A percentile compares a stretch with the other conserved stretches of the same genome.
These are phyloP conservation scores for Cubamyces lactineus DNA, from an alignment of 768 basidiomycete species.

Conservation along the genomic window DNA sequence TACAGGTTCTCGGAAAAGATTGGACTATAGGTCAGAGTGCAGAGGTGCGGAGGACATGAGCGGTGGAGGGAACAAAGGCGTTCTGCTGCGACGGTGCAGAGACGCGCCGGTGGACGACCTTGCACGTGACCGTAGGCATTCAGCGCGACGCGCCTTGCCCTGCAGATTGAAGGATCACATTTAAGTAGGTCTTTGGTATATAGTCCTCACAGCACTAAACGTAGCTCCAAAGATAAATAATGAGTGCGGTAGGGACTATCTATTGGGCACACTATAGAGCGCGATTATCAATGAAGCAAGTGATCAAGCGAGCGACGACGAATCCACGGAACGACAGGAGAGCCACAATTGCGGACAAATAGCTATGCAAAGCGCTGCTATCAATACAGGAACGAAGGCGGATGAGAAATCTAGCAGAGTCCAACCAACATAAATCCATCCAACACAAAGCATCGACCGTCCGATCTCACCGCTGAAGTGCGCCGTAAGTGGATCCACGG, in stretches of 20 bases:
- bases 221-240: too few species aligned
- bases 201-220: too few species aligned
- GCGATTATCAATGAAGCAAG: too few species aligned
- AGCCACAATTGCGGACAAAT: background rate
- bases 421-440: background rate
- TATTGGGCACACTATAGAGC: too few species aligned
- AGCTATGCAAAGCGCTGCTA: constrained; percentile 10
- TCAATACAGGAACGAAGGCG: background rate
- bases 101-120: background rate
- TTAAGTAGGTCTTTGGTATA: too few species aligned
- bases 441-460: background rate
- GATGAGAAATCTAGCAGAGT: background rate
- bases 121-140: constrained; percentile 13
- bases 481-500: constrained; percentile 7
- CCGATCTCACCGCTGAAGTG: background rate
- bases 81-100: constrained; percentile 3
- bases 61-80: constrained; percentile 9
- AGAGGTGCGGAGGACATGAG: constrained; percentile 1
- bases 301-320: too few species aligned
- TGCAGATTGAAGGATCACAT: too few species aligned
- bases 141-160: constrained; percentile 4
- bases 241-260: too few species aligned
- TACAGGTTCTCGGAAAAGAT: too few species aligned
- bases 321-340: background rate
- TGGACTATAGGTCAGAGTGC: background rate